Base-by-base conservation (phyloP, 192 early-diverging fungal genomes). In the Backusella luteola region DNA sequence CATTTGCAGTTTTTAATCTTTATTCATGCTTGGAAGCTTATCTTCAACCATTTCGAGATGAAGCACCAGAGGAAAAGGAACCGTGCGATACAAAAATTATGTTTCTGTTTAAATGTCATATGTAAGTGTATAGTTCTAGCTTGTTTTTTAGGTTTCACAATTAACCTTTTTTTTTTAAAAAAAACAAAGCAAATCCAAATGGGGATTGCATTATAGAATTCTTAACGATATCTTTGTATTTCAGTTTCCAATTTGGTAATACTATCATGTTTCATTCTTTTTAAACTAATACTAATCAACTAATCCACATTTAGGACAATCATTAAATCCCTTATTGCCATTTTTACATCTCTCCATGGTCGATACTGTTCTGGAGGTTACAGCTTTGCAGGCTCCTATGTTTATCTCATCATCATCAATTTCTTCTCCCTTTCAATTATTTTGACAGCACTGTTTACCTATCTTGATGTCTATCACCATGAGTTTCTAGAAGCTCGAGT, bases 1-100 rank as follows among this genome's bases (percentile, higher is more conserved):
- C 81, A 19, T 77, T 83, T 69, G 81, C 81, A 5, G 81, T 83
- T n/a, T 83, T 67, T 66, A 83, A 83, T 66, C 67, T 83, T 6
- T 83, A 74, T 69, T 39, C 68, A 9, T 74, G 74, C n/a, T 41
- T 83, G 7, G 75, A 83, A 71, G 69, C 81, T 14, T 79, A 79
- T 73, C 67, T 83, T 67, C 29, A 66, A 21, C 81, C 81, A 36
- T 83, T 46, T 34, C 70, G 78, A 69, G 71, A 79, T 6, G 68
- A 83, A 59, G 75, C 74, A 6, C 46, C 29, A 34, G 71, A 66
- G 4, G 12, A 6, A 0, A 83, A 79, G 23, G 75, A 76, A 49
- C 26, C 42, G 0, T 26, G 46, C n/a, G 34, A n/a, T 26, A 74
- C 74, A 3, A 83, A 83, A 66, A 75, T 83, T 5, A 49, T 83